phyloP scores from a whole-genome alignment of 1,284 basidiomycete genomes.

The Exsudoporus floridanus region DNA sequence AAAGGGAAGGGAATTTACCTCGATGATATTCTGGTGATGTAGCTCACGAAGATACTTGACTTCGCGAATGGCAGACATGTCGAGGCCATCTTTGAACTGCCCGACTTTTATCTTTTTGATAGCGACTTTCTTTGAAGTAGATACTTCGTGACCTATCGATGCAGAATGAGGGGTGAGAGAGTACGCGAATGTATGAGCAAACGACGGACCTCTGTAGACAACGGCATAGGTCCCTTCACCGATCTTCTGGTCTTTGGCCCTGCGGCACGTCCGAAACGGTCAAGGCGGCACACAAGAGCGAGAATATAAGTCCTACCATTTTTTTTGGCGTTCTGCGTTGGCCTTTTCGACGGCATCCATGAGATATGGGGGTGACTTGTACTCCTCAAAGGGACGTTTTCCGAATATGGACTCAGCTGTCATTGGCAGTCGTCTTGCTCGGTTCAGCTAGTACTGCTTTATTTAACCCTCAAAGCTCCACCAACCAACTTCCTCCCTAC shows the following conservation, averaged over 20 bases:
- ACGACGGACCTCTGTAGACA: conserved; percentile 81
- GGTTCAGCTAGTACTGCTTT: neutral
- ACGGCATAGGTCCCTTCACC: conserved; percentile 98
- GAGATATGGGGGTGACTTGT: neutral
- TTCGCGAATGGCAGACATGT: conserved; percentile 98
- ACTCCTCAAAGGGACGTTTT: conserved; percentile 6
- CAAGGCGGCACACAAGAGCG: conserved; percentile 4
- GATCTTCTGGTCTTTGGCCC: conserved; percentile 85
- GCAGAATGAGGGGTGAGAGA: neutral
- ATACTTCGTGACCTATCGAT: conserved; percentile 60
- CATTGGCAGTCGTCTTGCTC: neutral
- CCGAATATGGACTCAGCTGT: conserved; percentile 1
- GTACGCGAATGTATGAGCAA: neutral
- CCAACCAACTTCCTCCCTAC: neutral
- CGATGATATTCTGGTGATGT: conserved; percentile 93
- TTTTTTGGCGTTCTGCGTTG: conserved; percentile 65
- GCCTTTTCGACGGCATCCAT: conserved; percentile 81
- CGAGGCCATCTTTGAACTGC: conserved; percentile 96
- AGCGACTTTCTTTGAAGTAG: conserved; percentile 78
- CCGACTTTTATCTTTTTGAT: conserved; percentile 99
- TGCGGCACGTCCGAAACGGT: conserved; percentile 31
- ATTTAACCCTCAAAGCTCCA: neutral
- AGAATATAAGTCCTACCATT: conserved; percentile 49
- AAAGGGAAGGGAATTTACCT: conserved; percentile 45
- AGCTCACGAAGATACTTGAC: conserved; percentile 96